Percentiles rank a stretch among this genome's conserved stretches.
Evolutionary conservation across 129 eudicot genomes (phyloP).

Genomic region (Mikania micrantha): DNA sequence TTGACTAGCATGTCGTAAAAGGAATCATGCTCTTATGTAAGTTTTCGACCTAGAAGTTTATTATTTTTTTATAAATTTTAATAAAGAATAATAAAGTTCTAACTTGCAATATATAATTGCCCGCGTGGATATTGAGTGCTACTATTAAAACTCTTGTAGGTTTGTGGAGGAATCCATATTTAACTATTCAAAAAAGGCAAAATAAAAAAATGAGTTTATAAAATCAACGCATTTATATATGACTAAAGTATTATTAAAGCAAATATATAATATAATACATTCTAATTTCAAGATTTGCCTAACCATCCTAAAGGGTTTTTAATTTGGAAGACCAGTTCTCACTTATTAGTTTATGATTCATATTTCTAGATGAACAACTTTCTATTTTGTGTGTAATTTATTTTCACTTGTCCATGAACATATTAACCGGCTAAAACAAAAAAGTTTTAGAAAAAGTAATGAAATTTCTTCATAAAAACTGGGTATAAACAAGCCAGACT

Average conservation of each 20-base stretch:
- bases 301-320: not conserved
- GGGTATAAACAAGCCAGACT: too few species aligned
- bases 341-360: too few species aligned
- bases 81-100: not conserved
- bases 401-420: too few species aligned
- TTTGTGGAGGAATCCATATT: not conserved
- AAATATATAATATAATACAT: not conserved
- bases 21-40: not conserved
- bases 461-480: too few species aligned
- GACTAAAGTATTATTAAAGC: not conserved
- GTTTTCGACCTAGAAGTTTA: not conserved
- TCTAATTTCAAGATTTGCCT: not conserved
- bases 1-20: not conserved
- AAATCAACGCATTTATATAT: not conserved
- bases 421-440: too few species aligned
- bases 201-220: not conserved
- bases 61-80: not conserved
- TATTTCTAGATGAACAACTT: too few species aligned
- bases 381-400: too few species aligned
- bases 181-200: not conserved
- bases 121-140: not conserved
- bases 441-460: too few species aligned
- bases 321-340: not conserved
- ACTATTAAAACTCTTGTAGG: constrained; percentile 12
- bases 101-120: not conserved